Evolutionary conservation across 2,329 filamentous ascomycete genomes (phyloP), one percentile per base, ranked within the genome.

Genomic region (Monilinia vaccinii-corymbosi): DNA sequence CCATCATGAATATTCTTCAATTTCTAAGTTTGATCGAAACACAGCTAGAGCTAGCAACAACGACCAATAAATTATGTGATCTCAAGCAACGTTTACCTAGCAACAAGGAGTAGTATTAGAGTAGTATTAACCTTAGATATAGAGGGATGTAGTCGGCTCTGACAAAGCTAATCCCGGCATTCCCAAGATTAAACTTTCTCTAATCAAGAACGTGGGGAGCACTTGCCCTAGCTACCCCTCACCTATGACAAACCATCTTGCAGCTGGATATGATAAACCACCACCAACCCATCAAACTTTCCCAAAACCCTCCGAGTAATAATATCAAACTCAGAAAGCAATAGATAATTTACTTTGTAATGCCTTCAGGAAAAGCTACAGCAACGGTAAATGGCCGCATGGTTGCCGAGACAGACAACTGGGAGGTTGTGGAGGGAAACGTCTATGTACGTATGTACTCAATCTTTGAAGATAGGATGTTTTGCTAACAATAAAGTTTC

Each of bases 401-500:
- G 47, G 74, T 79, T 65, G 77, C 77, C 49, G 73, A 75, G 60
- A 75, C 77, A 5, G 73, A 77, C 61, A 71, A 71, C 10, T 79
- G 75, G 66, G 75, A 78, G 62, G 68, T 75, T 23, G 76, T 79
- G 7, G 77, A 79, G 61, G 77, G 76, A 34, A 79, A 79, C 64
- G 71, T 79, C 63, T 79, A 79, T 66, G 76, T 77, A 65, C n/a
- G n/a, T n/a, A n/a, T 44, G 66, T 51, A 44, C 61, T n/a, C 67
- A 63, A 69, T 49, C 32, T 61, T 34, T 18, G 23, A 49, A 38
- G 18, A 31, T 23, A 13, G 25, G 21, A 11, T 10, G 16, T 28
- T 1, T 47, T 25, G 42, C 61, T 70, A 32, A 68, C 56, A 42
- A 47, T 48, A 3, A 65, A 73, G 71, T 74, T 74, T 51, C 72